phyloP scores from a whole-genome alignment of 768 basidiomycete genomes.

The Leccinum ochraceum region DNA sequence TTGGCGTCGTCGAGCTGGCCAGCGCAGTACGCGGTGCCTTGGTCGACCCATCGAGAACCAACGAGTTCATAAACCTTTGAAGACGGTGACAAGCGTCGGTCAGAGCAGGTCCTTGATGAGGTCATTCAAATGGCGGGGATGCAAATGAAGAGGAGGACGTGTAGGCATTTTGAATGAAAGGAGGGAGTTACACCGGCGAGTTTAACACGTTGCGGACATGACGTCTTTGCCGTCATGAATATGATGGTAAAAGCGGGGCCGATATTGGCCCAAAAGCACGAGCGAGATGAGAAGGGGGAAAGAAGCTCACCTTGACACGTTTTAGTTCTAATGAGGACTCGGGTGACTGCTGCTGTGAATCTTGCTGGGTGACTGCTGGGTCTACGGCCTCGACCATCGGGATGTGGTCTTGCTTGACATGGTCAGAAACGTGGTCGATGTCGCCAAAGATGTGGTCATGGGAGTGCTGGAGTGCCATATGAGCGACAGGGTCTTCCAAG shows the following conservation, averaged over 20 bases:
- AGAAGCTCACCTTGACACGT: conserved; percentile 74
- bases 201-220: conserved; percentile 29
- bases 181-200: conserved; percentile 11
- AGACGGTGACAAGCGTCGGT: conserved; percentile 29
- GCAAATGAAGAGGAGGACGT: conserved; percentile 22
- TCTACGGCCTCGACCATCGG: conserved; percentile 38
- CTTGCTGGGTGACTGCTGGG: conserved; percentile 47
- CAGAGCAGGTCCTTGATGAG: conserved; percentile 33
- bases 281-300: conserved; percentile 19
- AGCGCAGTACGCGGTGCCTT: conserved; percentile 95
- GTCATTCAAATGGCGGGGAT: conserved; percentile 29
- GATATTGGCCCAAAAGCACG: conserved; percentile 16
- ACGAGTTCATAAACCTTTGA: conserved; percentile 91
- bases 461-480: conserved; percentile 30
- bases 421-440: conserved; percentile 37
- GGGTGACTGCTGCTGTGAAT: conserved; percentile 58
- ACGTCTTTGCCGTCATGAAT: conserved; percentile 21
- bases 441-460: conserved; percentile 35
- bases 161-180: conserved; percentile 20
- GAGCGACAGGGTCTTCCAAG: conserved; percentile 28
- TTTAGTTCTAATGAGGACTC: conserved; percentile 76
- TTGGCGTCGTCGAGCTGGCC: conserved; percentile 80
- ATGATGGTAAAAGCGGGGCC: conserved; percentile 22
- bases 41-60: conserved; percentile 90
- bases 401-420: conserved; percentile 34